Base-by-base conservation (phyloP, 495 filamentous ascomycete genomes). In the Xylaria telfairii region DNA sequence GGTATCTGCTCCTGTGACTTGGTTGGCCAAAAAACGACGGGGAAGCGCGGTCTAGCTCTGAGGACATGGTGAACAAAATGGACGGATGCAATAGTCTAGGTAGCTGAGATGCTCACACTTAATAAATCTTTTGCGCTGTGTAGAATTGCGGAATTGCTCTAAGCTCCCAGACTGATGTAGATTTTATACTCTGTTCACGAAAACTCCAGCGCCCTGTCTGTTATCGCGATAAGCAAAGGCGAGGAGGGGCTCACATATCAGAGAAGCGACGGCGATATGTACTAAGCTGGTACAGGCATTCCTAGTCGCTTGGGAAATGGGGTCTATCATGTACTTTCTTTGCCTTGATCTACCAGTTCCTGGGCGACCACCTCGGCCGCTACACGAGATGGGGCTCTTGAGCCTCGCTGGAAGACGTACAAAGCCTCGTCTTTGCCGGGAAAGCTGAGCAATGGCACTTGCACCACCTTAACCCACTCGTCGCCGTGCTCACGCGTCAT, bases 401-500 rank as follows among this genome's bases (percentile, higher is more conserved):
- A 24, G n/a, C 78, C 77, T 34, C 80, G 68, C 67, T 81, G 80
- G 61, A 81, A 88, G 32, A 88, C 79, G 76, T 81, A 88, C 72
- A 89, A 67, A 1, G 82, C 87, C 71, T 88, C 86, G 69, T 87
- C 85, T 74, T 87, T 89, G 15, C 87, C 87, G 0, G 85, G 82
- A 74, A 88, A 87, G 70, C 81, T 84, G 8, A 85, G 85, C 72
- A 89, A 76, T 17, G 85, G 78, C 37, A 87, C 72, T 76, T 86
- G 84, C 12, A 81, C 81, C 3, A 82, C 76, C 75, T 81, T 81
- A 56, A 71, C 69, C 78, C 80, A 87, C 28, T 51, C 76, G 28
- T 51, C 69, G 47, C 51, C 32, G 44, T 81, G 83, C 77, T 88
- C 83, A 30, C 76, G 74, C 67, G 72, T 79, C 76, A 91, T 83